These are phyloP conservation scores for Diaporthe amygdali DNA, from an alignment of 2,329 filamentous ascomycete genomes.

Conservation along the genomic window DNA sequence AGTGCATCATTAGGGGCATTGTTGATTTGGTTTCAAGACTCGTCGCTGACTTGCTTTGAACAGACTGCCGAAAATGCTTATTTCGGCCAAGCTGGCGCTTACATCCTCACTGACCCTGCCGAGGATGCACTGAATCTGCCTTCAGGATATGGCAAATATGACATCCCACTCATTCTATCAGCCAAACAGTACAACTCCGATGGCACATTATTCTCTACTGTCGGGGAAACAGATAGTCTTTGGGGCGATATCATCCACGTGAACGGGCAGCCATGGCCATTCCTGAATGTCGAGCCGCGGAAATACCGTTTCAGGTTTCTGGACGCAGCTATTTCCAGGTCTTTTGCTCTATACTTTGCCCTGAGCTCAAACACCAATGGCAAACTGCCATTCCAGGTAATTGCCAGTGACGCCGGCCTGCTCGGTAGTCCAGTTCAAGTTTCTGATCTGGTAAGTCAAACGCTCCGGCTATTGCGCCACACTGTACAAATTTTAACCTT, in stretches of 20 bases:
- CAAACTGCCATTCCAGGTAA: conserved; percentile 54
- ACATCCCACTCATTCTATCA: conserved; percentile 55
- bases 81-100: conserved; percentile 60
- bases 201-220: conserved; percentile 53
- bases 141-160: conserved; percentile 52
- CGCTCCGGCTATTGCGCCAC: neutral
- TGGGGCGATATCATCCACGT: conserved; percentile 64
- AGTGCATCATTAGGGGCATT: conserved; percentile 26
- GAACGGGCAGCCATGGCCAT: conserved; percentile 66
- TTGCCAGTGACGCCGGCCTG: conserved; percentile 60
- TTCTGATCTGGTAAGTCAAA: conserved; percentile 36
- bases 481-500: neutral
- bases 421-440: conserved; percentile 49
- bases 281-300: conserved; percentile 60
- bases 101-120: conserved; percentile 56
- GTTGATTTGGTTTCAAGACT: neutral
- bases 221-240: conserved; percentile 49
- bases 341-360: conserved; percentile 53
- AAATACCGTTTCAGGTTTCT: conserved; percentile 64
- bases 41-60: conserved; percentile 29
- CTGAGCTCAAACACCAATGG: conserved; percentile 34
- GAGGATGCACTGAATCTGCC: conserved; percentile 56
- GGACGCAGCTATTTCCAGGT: conserved; percentile 53
- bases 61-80: conserved; percentile 60
- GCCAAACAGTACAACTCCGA: conserved; percentile 58